A percentile compares a stretch with the other conserved stretches of the same genome.
Evolutionary conservation across 305 asterid species (phyloP).

Genomic region (Petunia hybrid): DNA sequence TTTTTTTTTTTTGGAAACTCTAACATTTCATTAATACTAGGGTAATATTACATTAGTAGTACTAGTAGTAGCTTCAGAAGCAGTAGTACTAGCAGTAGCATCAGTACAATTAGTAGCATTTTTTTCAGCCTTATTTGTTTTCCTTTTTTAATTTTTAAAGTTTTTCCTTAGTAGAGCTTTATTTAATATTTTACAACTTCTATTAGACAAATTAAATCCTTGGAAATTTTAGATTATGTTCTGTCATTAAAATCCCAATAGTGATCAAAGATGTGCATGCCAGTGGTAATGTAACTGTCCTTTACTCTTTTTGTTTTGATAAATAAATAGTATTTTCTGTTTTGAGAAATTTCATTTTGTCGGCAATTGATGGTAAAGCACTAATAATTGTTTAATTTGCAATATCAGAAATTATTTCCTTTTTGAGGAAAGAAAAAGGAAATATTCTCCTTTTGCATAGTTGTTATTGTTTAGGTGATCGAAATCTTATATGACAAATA

Average conservation of each 20-base stretch:
- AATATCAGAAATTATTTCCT: background rate
- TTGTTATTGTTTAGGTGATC: background rate
- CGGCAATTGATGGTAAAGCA: conserved; percentile 10
- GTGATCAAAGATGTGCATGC: background rate
- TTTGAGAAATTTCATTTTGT: conserved; percentile 8
- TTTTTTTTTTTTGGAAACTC: no score
- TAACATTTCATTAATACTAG: no score
- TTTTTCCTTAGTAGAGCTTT: no score
- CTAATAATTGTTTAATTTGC: conserved; percentile 19
- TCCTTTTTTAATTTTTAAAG: no score
- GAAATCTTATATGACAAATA: background rate
- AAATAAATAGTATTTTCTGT: conserved; percentile 11
- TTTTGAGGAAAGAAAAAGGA: background rate
- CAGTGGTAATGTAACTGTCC: background rate
- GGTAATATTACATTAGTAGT: no score
- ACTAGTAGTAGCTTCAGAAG: no score
- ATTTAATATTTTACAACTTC: no score
- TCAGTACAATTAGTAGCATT: no score
- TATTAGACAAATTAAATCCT: no score
- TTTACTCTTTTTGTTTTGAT: background rate
- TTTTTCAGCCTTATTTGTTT: no score
- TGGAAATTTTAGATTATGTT: background rate
- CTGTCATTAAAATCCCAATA: background rate
- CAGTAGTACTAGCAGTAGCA: no score
- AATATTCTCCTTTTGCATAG: background rate